Percentiles rank a stretch among this genome's conserved stretches.
These are phyloP conservation scores for Trametes sp. DNA, from an alignment of 1,284 basidiomycete genomes.

Conservation along the genomic window DNA sequence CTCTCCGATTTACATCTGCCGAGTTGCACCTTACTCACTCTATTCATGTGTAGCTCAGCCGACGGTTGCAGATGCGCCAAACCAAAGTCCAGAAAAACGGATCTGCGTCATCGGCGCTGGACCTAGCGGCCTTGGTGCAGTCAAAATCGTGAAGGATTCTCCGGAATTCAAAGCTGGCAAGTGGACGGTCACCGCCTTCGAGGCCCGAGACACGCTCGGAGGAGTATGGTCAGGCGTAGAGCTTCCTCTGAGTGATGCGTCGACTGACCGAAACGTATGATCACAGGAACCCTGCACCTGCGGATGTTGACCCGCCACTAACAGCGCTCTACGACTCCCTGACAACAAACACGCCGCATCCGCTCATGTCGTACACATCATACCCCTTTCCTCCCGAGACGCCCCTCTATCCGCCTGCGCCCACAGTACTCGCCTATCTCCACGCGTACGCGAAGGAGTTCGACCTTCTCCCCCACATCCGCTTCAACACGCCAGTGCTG, in stretches of 20 bases:
- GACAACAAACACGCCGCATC: conserved; percentile 79
- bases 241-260: not conserved
- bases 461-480: conserved; percentile 60
- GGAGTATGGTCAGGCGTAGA: conserved; percentile 69
- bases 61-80: not conserved
- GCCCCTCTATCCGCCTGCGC: conserved; percentile 67
- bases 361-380: conserved; percentile 71
- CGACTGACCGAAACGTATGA: not conserved
- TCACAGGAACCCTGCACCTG: conserved; percentile 62
- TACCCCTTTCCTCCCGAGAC: conserved; percentile 75
- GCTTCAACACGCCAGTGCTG: conserved; percentile 57
- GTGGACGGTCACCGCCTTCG: conserved; percentile 67
- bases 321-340: conserved; percentile 80
- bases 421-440: conserved; percentile 66
- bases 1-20: too few relatives aligned
- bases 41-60: not conserved
- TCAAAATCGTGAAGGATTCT: conserved; percentile 68
- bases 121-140: conserved; percentile 68
- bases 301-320: conserved; percentile 59
- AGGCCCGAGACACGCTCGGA: conserved; percentile 69
- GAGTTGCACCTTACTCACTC: too few relatives aligned
- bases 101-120: conserved; percentile 79
- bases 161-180: conserved; percentile 59
- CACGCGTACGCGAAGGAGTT: conserved; percentile 66
- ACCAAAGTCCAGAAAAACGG: conserved; percentile 25